phyloP scores from a whole-genome alignment of 1,284 basidiomycete species.

The Boletus semigastroideus region DNA sequence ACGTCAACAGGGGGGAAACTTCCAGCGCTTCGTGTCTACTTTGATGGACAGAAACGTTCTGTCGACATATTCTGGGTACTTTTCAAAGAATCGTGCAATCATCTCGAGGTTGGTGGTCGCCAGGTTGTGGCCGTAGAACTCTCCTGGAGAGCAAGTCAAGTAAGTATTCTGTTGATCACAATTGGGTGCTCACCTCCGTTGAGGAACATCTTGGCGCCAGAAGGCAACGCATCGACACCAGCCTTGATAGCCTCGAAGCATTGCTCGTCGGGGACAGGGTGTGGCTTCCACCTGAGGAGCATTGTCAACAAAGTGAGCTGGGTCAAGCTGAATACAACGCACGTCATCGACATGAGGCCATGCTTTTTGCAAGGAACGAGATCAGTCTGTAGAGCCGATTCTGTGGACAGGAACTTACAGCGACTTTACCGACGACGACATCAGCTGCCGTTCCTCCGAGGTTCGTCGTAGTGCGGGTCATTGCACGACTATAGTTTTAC shows the following conservation, averaged over 20 bases:
- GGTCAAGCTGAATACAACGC: slow-evolving; percentile 1
- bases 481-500: slow-evolving; percentile 2
- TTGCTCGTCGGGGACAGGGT: slow-evolving; percentile 45
- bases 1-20: neutral
- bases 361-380: slow-evolving; percentile 13
- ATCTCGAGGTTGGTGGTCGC: slow-evolving; percentile 42
- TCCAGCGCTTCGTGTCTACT: slow-evolving; percentile 7
- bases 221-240: slow-evolving; percentile 50
- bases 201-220: slow-evolving; percentile 47
- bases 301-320: neutral
- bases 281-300: slow-evolving; percentile 15
- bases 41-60: slow-evolving; percentile 48
- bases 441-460: slow-evolving; percentile 33
- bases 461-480: slow-evolving; percentile 23
- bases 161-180: neutral
- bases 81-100: slow-evolving; percentile 45
- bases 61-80: slow-evolving; percentile 52
- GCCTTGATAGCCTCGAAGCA: slow-evolving; percentile 65
- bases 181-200: slow-evolving; percentile 41
- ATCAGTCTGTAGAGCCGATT: neutral
- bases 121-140: slow-evolving; percentile 33
- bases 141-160: slow-evolving; percentile 14
- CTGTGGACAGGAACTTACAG: slow-evolving; percentile 23
- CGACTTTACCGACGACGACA: slow-evolving; percentile 35
- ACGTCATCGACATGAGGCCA: slow-evolving; percentile 28